A percentile compares a stretch with the other conserved stretches of the same genome.
Evolutionary conservation across 306 rosid species (phyloP).

Genomic region (Citrullus mucosospermus): DNA sequence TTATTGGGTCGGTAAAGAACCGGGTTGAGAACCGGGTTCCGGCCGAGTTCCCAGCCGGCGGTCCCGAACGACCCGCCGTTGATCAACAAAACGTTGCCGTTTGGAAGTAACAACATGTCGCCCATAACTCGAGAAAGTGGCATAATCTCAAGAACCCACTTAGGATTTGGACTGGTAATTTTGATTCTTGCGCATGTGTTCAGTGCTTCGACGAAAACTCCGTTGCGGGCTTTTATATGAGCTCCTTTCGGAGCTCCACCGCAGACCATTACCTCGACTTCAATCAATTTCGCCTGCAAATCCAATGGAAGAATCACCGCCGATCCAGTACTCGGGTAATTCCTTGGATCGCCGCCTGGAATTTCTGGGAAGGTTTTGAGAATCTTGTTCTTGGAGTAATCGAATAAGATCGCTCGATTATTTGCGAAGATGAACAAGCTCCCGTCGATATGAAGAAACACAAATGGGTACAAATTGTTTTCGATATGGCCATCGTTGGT

Average conservation of each 20-base stretch:
- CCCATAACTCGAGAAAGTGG: constrained; percentile 29
- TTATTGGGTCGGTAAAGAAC: constrained; percentile 15
- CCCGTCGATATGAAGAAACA: constrained; percentile 76
- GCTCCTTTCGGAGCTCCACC: constrained; percentile 5
- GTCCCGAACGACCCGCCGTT: constrained; percentile 26
- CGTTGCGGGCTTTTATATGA: neutral
- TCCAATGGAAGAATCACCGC: constrained; percentile 61
- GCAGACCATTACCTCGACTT: neutral
- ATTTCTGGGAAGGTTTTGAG: constrained; percentile 47
- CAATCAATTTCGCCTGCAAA: neutral
- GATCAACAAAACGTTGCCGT: constrained; percentile 31
- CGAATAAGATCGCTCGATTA: constrained; percentile 35
- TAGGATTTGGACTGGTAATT: neutral
- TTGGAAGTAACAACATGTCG: constrained; percentile 35
- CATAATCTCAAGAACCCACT: constrained; percentile 36
- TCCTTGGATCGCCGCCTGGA: constrained; percentile 50
- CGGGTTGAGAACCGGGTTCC: constrained; percentile 21
- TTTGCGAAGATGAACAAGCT: constrained; percentile 74
- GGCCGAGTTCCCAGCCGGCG: constrained; percentile 35
- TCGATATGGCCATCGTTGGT: constrained; percentile 35
- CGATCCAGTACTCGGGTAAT: constrained; percentile 76
- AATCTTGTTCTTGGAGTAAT: constrained; percentile 33
- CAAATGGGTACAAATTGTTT: constrained; percentile 67
- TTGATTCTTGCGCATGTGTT: constrained; percentile 3
- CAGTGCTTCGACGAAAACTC: neutral